Evolutionary conservation across 2,329 filamentous ascomycete species (phyloP), one percentile per base, ranked within the genome.

Genomic region (Helotiales sp.): DNA sequence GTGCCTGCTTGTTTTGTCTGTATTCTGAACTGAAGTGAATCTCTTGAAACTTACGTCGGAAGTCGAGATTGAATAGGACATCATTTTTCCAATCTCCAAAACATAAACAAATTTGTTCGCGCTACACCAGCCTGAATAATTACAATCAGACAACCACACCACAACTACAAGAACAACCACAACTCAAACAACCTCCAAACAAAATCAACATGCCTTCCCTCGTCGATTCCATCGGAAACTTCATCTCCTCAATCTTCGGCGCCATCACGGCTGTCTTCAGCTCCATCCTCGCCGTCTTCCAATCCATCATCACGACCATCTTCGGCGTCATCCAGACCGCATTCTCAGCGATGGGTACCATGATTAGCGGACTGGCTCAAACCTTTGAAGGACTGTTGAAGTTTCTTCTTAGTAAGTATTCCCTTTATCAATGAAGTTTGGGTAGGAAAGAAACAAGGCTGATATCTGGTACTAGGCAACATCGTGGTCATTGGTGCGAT

Each of bases 381-480:
- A 69, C 67, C 1, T 68, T 68, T 42, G 64, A 68, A 42, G 69
- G 64, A 3, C 40, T 70, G 24, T 8, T 68, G 13, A 69, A 67
- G 51, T 71, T 71, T 55, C n/a, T 71, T 5, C 42, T 70, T 29
- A 64, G 69, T 70, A 61, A 57, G 67, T 66, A 9, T 8, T 24
- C 8, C n/a, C n/a, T n/a, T n/a, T 10, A 44, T 27, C 31, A 36
- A 10, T 33, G 31, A 25, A 9, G 24, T 19, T 17, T 22, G 25
- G 13, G 7, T 19, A 7, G 9, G 46, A 29, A n/a, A 31, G 8
- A 34, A 13, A 7, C 10, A 27, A 58, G 10, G 50, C 53, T 57
- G 30, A 48, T 27, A 1, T 15, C 8, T 29, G 48, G 31, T 40
- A 44, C 31, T 44, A 60, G 68, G 64, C 55, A 71, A 71, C 38